phyloP scores from a whole-genome alignment of 176 grass and related monocot genomes.

The Rhynchospora breviuscula region DNA sequence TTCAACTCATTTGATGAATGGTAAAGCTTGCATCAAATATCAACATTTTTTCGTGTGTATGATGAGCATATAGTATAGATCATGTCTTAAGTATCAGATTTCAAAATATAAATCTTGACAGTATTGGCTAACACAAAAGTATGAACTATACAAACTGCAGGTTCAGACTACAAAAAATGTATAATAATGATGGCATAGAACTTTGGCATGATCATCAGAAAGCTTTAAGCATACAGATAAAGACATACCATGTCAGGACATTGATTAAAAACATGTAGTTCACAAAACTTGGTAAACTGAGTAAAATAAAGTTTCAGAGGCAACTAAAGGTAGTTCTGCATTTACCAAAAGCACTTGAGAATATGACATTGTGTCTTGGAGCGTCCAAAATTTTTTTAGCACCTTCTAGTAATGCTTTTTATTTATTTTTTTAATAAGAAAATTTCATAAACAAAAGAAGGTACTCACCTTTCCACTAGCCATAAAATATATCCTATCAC shows the following conservation, averaged over 20 bases:
- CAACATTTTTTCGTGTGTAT: background rate
- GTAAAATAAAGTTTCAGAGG: background rate
- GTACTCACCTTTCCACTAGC: conserved; percentile 70
- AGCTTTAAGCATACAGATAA: background rate
- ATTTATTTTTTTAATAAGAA: conserved; percentile 5
- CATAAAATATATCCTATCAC: conserved; percentile 84
- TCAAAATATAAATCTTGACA: background rate
- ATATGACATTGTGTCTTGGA: background rate
- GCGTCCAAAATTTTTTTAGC: background rate
- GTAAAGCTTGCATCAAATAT: no score
- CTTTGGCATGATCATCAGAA: background rate
- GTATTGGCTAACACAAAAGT: background rate
- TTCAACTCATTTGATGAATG: no score
- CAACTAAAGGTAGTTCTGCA: conserved; percentile 1
- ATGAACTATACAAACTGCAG: background rate
- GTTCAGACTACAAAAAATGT: background rate
- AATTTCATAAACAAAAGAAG: background rate
- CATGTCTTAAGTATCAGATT: no score
- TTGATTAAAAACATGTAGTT: background rate
- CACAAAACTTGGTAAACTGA: background rate
- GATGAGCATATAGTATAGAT: background rate
- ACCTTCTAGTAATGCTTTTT: background rate
- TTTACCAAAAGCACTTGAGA: background rate
- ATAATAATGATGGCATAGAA: background rate
- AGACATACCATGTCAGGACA: background rate